These are phyloP conservation scores for Aegilops speltoides DNA, from an alignment of 176 grass and related monocot species.

Conservation along the genomic window DNA sequence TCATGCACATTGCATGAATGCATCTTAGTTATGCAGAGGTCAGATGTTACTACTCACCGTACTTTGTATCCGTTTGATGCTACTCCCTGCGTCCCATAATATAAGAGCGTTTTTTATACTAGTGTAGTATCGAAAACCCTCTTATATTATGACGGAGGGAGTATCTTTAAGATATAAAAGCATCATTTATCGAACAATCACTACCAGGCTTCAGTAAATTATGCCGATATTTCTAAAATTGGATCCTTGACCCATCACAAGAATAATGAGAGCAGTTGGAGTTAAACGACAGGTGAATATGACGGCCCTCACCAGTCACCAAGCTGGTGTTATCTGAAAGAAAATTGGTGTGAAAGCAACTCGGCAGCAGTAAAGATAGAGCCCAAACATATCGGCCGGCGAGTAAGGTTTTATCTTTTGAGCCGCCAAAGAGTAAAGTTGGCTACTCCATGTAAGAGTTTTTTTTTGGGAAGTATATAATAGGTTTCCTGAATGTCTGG, in stretches of 20 bases:
- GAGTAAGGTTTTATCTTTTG: neutral
- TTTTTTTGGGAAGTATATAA: neutral
- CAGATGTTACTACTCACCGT: too few relatives aligned
- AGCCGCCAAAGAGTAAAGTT: neutral
- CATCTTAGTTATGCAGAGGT: too few relatives aligned
- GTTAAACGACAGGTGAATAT: slow-evolving; percentile 4
- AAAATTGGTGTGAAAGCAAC: slow-evolving; percentile 31
- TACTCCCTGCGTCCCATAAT: too few relatives aligned
- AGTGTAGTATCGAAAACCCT: too few relatives aligned
- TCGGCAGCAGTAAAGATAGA: neutral
- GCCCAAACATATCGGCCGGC: neutral
- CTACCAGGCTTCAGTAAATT: neutral
- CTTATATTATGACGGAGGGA: too few relatives aligned
- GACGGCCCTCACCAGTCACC: neutral
- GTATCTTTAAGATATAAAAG: too few relatives aligned
- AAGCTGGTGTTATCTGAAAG: neutral
- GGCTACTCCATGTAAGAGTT: neutral
- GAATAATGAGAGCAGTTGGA: neutral
- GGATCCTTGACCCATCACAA: neutral
- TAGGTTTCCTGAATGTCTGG: neutral
- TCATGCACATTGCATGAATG: too few relatives aligned
- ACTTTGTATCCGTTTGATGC: too few relatives aligned
- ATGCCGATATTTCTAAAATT: neutral
- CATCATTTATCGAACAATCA: too few relatives aligned
- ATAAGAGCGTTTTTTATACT: too few relatives aligned